A percentile compares a stretch with the other conserved stretches of the same genome.
phyloP scores from a whole-genome alignment of 208 protist species.

The Willaertia magna region DNA sequence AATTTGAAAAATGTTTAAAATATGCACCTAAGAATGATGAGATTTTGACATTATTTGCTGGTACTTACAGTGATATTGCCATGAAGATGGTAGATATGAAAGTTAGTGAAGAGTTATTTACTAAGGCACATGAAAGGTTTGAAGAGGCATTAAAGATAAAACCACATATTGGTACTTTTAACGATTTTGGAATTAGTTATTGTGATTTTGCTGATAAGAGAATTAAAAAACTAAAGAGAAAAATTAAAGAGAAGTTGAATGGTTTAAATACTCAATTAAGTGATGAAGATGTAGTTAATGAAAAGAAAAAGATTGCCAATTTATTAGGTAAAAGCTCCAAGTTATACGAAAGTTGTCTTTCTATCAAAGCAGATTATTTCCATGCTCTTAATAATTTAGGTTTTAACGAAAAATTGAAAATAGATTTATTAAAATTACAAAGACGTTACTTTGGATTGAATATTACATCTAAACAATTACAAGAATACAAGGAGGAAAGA shows the following conservation, averaged over 20 bases:
- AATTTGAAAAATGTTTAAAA: neutral
- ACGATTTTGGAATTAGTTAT: conserved; percentile 1
- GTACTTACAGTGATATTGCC: neutral
- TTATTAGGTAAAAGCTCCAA: neutral
- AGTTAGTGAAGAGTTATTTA: neutral
- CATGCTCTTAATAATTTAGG: neutral
- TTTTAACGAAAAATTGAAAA: conserved; percentile 5
- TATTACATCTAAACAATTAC: neutral
- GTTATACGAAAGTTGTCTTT: neutral
- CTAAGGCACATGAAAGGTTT: neutral
- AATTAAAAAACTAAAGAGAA: neutral
- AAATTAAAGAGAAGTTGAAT: neutral
- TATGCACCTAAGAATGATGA: neutral
- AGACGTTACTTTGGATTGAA: neutral
- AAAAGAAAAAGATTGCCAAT: neutral
- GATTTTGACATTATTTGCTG: neutral
- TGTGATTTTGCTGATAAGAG: conserved; percentile 2
- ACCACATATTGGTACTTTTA: neutral
- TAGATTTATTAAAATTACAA: neutral
- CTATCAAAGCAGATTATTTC: neutral
- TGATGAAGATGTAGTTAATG: neutral
- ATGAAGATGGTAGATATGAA: neutral
- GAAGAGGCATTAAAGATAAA: neutral
- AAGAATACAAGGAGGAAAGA: neutral
- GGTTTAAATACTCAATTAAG: neutral